Evolutionary conservation across 495 filamentous ascomycete genomes (phyloP), one percentile per base, ranked within the genome.

Genomic region (Penicillium argentinense): DNA sequence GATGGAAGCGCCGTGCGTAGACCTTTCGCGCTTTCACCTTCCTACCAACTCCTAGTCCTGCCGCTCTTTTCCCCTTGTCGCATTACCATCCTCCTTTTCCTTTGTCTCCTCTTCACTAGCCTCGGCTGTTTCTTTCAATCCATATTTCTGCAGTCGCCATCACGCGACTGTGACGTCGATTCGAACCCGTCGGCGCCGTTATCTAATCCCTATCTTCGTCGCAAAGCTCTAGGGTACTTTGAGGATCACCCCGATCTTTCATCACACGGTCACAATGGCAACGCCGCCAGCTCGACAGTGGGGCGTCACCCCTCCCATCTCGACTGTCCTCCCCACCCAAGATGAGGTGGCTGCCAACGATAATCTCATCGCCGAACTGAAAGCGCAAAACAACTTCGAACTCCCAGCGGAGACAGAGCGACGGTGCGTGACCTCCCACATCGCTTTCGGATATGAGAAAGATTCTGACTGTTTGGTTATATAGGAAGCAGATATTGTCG

Each of bases 381-480:
- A 74, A 62, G 75, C 76, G 9, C 88, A 96, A 64, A 90, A 95
- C 67, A 96, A 92, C 44, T 98, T 96, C 54, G 92, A 97, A 63
- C 79, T 75, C 25, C 73, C 78, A 6, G 70, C 83, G 41, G 93
- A 95, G 63, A 96, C 88, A 0, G 80, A 89, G 51, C 86, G 83
- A 48, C 83, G 89, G 87, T 87, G 67, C 18, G 57, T 48, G 17
- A 36, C 16, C n/a, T n/a, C n/a, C n/a, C n/a, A n/a, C n/a, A n/a
- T n/a, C n/a, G n/a, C n/a, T n/a, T n/a, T n/a, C n/a, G n/a, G n/a
- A n/a, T n/a, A n/a, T n/a, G n/a, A n/a, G n/a, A n/a, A n/a, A n/a
- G n/a, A n/a, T n/a, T n/a, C n/a, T n/a, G n/a, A n/a, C n/a, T n/a
- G n/a, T n/a, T n/a, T n/a, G n/a, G n/a, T n/a, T n/a, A 28, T 49